phyloP scores from a whole-genome alignment of 1,284 basidiomycete genomes.

The Ceratobasidium theobromae region DNA sequence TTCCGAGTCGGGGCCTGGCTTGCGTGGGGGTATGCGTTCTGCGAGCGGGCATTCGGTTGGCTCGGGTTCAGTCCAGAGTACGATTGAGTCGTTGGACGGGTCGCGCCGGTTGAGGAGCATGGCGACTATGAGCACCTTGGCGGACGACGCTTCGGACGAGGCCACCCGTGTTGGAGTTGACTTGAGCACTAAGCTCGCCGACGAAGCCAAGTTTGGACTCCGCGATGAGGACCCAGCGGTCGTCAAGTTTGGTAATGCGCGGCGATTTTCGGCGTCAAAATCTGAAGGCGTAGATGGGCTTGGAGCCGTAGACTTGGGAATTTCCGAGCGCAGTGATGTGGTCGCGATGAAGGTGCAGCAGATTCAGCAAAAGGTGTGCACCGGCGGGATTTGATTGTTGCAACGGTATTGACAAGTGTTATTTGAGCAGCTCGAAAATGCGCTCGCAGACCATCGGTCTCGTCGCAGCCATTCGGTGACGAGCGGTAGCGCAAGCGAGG shows the following conservation, averaged over 20 bases:
- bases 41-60: conserved; percentile 14
- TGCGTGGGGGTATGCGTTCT: conserved; percentile 8
- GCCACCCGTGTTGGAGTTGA: conserved; percentile 14
- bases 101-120: conserved; percentile 16
- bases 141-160: conserved; percentile 49
- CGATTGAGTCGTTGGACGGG: not conserved
- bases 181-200: conserved; percentile 14
- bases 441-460: conserved; percentile 49
- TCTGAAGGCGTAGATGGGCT: conserved; percentile 61
- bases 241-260: not conserved
- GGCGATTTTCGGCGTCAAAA: conserved; percentile 64
- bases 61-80: conserved; percentile 2
- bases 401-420: conserved; percentile 29
- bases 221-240: conserved; percentile 51
- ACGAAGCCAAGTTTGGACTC: not conserved
- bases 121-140: conserved; percentile 48
- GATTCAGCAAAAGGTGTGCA: conserved; percentile 74
- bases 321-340: conserved; percentile 75
- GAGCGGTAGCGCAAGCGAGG: conserved; percentile 25
- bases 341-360: conserved; percentile 80
- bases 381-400: conserved; percentile 34
- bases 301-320: conserved; percentile 78
- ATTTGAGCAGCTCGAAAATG: conserved; percentile 62
- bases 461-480: conserved; percentile 26
- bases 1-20: conserved; percentile 10